Conservation (phyloP, 352 stramenopile species). For the Phytophthora constricta region DNA sequence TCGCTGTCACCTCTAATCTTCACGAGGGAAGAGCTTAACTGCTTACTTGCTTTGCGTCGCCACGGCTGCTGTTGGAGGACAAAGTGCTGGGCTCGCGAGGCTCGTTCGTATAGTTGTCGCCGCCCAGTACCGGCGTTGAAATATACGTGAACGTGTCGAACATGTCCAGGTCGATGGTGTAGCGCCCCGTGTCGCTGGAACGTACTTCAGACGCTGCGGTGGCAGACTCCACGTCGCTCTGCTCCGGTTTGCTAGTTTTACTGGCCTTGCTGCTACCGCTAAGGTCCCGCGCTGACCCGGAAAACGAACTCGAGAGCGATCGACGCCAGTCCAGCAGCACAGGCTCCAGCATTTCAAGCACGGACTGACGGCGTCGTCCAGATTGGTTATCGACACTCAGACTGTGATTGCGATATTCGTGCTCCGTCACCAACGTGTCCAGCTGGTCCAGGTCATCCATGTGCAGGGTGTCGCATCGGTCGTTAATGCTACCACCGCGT, state of each 20-base stretch:
- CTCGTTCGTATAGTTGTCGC: slow-evolving; percentile 34
- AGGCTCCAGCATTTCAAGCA: slow-evolving; percentile 39
- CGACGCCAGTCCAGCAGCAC: slow-evolving; percentile 35
- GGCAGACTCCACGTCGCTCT: slow-evolving; percentile 19
- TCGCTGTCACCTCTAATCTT: slow-evolving; percentile 16
- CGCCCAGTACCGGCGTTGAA: slow-evolving; percentile 55
- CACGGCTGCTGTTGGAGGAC: slow-evolving; percentile 26
- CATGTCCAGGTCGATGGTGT: slow-evolving; percentile 57
- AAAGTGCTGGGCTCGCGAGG: slow-evolving; percentile 34
- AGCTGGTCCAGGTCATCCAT: slow-evolving; percentile 51
- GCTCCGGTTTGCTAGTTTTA: slow-evolving; percentile 22
- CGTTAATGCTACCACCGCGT: slow-evolving; percentile 21
- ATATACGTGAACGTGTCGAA: slow-evolving; percentile 61
- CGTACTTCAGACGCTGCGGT: slow-evolving; percentile 6
- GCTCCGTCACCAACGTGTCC: slow-evolving; percentile 38
- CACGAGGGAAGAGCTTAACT: slow-evolving; percentile 17
- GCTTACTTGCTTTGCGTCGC: slow-evolving; percentile 26
- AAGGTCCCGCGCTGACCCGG: slow-evolving; percentile 21
- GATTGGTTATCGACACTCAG: slow-evolving; percentile 25
- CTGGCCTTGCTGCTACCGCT: slow-evolving; percentile 36
- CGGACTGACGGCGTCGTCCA: slow-evolving; percentile 19
- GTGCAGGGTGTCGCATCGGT: slow-evolving; percentile 38
- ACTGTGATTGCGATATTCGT: slow-evolving; percentile 28
- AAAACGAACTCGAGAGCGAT: slow-evolving; percentile 33
- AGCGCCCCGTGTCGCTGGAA: slow-evolving; percentile 25